These are phyloP conservation scores for Scenedesmus sp. DNA, from an alignment of 163 green algal genomes.

Conservation along the genomic window DNA sequence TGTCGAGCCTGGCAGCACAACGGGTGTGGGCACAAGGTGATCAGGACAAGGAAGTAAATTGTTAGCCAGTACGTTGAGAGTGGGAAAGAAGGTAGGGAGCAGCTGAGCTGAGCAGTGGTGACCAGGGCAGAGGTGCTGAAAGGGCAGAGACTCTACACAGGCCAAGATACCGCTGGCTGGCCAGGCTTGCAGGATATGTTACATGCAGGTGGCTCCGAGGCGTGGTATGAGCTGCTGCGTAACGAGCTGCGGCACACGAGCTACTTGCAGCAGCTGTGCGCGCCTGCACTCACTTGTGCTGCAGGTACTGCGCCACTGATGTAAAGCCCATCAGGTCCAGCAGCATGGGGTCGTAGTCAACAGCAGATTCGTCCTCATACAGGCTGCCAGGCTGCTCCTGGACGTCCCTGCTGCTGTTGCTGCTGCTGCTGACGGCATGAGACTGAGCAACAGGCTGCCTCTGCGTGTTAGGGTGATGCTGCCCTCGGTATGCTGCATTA, in stretches of 20 bases:
- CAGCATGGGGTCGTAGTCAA: slow-evolving; percentile 38
- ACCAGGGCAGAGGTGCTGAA: too few relatives aligned
- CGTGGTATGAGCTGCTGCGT: too few relatives aligned
- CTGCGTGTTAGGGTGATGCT: slow-evolving; percentile 13
- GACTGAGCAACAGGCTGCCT: neutral
- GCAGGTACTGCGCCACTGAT: slow-evolving; percentile 30
- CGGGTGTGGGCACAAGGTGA: neutral
- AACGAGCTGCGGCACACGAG: neutral
- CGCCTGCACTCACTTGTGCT: slow-evolving; percentile 7
- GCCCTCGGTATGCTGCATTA: neutral
- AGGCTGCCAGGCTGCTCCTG: neutral
- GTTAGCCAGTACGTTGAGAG: too few relatives aligned
- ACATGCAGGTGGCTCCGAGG: too few relatives aligned
- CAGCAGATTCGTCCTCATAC: slow-evolving; percentile 31
- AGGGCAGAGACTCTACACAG: too few relatives aligned
- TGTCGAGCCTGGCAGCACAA: neutral
- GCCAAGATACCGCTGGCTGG: too few relatives aligned
- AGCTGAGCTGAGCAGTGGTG: too few relatives aligned
- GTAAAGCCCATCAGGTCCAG: slow-evolving; percentile 45
- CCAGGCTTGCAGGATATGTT: too few relatives aligned
- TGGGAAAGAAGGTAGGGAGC: too few relatives aligned
- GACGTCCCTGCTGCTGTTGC: neutral
- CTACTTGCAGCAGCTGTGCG: neutral
- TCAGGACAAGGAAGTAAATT: too few relatives aligned
- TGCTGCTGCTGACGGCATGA: slow-evolving; percentile 15